Conservation (phyloP, 2,329 filamentous ascomycete genomes). For the Fusarium dlaminii region DNA sequence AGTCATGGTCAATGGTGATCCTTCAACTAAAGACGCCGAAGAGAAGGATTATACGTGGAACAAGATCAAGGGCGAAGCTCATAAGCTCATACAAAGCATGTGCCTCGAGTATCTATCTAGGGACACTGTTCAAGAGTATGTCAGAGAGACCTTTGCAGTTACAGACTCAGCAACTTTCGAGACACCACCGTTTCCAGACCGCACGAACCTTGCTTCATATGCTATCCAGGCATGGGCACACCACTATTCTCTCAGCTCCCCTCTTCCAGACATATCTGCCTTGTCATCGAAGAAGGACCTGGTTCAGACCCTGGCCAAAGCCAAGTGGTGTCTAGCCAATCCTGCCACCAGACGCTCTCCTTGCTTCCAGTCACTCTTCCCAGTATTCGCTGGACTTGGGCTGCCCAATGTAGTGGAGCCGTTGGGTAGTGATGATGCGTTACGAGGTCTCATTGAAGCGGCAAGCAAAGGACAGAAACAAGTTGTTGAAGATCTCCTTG, state of each 20-base stretch:
- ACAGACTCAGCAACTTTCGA: background rate
- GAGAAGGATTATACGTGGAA: background rate
- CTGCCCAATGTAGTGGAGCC: background rate
- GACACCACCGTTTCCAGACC: background rate
- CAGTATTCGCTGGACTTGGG: background rate
- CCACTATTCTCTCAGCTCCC: background rate
- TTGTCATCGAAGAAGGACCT: background rate
- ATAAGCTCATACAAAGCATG: background rate
- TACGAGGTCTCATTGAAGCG: background rate
- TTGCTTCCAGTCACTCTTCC: background rate
- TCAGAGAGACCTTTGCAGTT: background rate
- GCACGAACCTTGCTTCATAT: background rate
- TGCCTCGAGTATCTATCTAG: background rate
- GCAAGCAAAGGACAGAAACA: background rate
- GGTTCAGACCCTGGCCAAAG: background rate
- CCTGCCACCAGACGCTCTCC: background rate
- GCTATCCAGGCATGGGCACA: conserved; percentile 7
- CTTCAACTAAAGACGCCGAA: accelerated
- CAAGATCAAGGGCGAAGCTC: background rate
- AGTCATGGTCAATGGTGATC: background rate
- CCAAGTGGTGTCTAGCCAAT: background rate
- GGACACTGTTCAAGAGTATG: background rate
- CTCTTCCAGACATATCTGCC: background rate
- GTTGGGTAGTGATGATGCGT: background rate
- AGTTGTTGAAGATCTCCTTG: background rate